Evolutionary conservation across 805 yeast species (phyloP).

Genomic region (Wickerhamomyces canadensis): DNA sequence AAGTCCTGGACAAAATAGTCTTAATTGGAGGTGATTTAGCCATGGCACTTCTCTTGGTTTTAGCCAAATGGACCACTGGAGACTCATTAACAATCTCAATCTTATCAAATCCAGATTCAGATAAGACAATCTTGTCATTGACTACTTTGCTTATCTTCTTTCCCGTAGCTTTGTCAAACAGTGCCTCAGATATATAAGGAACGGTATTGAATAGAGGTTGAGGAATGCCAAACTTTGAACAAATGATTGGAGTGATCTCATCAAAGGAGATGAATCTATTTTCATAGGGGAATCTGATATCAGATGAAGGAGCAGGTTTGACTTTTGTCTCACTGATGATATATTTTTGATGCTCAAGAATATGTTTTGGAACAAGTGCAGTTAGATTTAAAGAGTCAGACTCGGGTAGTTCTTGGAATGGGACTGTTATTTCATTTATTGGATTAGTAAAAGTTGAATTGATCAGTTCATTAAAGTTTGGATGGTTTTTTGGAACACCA

Average conservation of each 20-base stretch:
- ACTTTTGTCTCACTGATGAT: no score
- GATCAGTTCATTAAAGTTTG: constrained; percentile 1
- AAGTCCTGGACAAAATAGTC: no score
- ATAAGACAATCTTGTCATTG: constrained; percentile 6
- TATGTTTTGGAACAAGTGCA: constrained; percentile 19
- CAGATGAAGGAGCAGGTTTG: not conserved
- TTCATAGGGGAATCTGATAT: not conserved
- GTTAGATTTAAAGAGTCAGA: constrained; percentile 2
- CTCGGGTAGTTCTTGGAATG: constrained; percentile 4
- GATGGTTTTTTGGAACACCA: constrained; percentile 16
- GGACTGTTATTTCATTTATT: not conserved
- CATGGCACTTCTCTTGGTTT: no score
- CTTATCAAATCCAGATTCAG: not conserved
- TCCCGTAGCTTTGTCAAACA: not conserved
- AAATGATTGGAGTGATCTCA: not conserved
- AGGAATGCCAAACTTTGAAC: constrained; percentile 2
- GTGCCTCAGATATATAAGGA: constrained; percentile 10
- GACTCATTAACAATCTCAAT: not conserved
- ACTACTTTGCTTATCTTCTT: constrained; percentile 4
- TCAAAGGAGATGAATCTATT: not conserved
- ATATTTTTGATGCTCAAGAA: constrained; percentile 12
- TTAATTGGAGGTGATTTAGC: no score
- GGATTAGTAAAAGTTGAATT: constrained; percentile 5
- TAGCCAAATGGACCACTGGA: not conserved
- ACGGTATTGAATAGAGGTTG: constrained; percentile 12